Evolutionary conservation across 2,329 filamentous ascomycete species (phyloP).

Genomic region (Capronia coronata): DNA sequence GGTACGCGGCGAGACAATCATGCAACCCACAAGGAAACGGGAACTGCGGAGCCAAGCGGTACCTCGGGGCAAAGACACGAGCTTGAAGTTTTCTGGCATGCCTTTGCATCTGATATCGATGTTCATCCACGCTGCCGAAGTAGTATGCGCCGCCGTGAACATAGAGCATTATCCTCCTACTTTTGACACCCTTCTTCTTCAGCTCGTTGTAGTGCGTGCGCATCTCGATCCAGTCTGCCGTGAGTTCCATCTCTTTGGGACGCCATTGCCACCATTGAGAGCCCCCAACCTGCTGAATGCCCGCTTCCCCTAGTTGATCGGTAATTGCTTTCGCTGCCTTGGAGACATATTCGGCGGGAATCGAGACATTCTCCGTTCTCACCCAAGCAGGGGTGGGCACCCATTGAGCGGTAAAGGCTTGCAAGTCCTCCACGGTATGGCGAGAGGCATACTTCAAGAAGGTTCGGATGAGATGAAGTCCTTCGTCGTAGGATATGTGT

Average conservation of each 20-base stretch:
- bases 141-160: conserved; percentile 92
- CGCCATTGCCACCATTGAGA: conserved; percentile 87
- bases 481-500: conserved; percentile 90
- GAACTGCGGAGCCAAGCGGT: conserved; percentile 85
- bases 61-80: conserved; percentile 76
- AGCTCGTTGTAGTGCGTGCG: conserved; percentile 68
- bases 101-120: conserved; percentile 95
- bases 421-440: conserved; percentile 87
- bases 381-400: conserved; percentile 88
- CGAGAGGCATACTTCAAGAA: conserved; percentile 81
- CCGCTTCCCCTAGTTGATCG: conserved; percentile 69
- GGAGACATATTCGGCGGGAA: conserved; percentile 58
- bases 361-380: conserved; percentile 62
- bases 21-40: conserved; percentile 90
- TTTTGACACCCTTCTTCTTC: conserved; percentile 53
- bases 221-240: conserved; percentile 97
- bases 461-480: conserved; percentile 74
- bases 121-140: conserved; percentile 91
- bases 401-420: conserved; percentile 85
- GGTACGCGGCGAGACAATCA: conserved; percentile 81
- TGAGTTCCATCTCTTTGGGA: conserved; percentile 57
- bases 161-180: conserved; percentile 80
- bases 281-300: conserved; percentile 70
- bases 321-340: conserved; percentile 62
- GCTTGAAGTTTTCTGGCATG: conserved; percentile 92